Conservation (phyloP, 2,329 filamentous ascomycete genomes). For the Akanthomyces lecanii region DNA sequence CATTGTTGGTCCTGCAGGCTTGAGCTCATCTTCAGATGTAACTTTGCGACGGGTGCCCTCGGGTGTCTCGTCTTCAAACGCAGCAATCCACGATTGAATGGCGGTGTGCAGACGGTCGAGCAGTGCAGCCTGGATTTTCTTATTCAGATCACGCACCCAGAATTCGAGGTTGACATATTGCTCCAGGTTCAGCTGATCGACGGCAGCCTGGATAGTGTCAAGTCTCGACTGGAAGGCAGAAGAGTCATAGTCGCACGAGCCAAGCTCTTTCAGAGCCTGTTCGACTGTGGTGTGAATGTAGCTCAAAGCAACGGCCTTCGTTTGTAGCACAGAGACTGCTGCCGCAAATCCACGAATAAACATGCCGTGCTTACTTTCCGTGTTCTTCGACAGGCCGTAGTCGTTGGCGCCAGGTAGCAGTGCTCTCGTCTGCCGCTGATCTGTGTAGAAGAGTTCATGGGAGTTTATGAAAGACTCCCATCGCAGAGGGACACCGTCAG, state of each 20-base stretch:
- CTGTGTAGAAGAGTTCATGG: conserved; percentile 75
- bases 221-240: conserved; percentile 75
- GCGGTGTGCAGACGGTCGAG: conserved; percentile 79
- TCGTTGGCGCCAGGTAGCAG: conserved; percentile 36
- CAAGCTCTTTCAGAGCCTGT: conserved; percentile 76
- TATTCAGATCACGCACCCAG: conserved; percentile 87
- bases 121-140: conserved; percentile 75
- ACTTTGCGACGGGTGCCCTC: conserved; percentile 52
- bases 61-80: conserved; percentile 64
- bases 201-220: conserved; percentile 81
- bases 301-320: conserved; percentile 74
- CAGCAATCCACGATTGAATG: conserved; percentile 79
- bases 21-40: conserved; percentile 41
- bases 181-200: conserved; percentile 94
- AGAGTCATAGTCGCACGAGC: conserved; percentile 76
- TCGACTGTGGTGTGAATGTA: conserved; percentile 77
- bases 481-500: conserved; percentile 81
- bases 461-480: conserved; percentile 99
- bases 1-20: conserved; percentile 59
- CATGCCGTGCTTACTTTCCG: conserved; percentile 90
- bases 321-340: conserved; percentile 81
- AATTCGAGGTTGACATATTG: conserved; percentile 89
- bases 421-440: conserved; percentile 43
- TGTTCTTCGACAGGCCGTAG: conserved; percentile 47
- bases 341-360: conserved; percentile 92